Evolutionary conservation across 345 rosid species (phyloP).

Genomic region (Psidium friedrichsthalianum): DNA sequence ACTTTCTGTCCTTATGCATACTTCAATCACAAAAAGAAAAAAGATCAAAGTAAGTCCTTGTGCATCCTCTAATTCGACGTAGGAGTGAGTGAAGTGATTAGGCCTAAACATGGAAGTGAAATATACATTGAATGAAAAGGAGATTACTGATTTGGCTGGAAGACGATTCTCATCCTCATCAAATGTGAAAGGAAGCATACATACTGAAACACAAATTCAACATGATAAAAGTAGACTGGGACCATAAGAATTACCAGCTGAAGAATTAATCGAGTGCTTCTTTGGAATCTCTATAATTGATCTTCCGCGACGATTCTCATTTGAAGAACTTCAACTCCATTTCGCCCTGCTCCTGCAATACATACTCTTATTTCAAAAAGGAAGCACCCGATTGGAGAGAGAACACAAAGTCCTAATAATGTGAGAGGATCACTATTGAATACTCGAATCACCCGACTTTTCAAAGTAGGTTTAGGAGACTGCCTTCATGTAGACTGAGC

Average conservation of each 20-base stretch:
- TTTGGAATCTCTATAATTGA: conserved; percentile 15
- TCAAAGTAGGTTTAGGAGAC: conserved; percentile 32
- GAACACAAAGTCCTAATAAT: neutral
- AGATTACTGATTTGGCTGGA: conserved; percentile 61
- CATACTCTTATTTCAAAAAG: neutral
- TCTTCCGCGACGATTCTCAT: conserved; percentile 24
- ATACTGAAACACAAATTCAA: neutral
- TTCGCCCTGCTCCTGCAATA: conserved; percentile 61
- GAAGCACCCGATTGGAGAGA: neutral
- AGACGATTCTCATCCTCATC: conserved; percentile 36
- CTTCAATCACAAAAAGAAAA: neutral
- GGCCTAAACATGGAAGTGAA: neutral
- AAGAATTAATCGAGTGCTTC: conserved; percentile 18
- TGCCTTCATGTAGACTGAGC: conserved; percentile 55
- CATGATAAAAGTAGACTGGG: neutral
- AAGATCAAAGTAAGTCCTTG: neutral
- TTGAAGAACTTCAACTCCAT: conserved; percentile 47
- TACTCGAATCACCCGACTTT: conserved; percentile 37
- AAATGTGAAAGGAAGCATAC: conserved; percentile 19
- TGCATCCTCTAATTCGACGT: neutral
- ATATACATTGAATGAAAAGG: conserved; percentile 45
- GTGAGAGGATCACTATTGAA: neutral
- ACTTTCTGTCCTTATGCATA: neutral
- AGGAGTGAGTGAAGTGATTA: neutral
- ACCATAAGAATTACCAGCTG: conserved; percentile 15